Evolutionary conservation across 768 basidiomycete species (phyloP).

Genomic region (Rhodotorula diobovata): DNA sequence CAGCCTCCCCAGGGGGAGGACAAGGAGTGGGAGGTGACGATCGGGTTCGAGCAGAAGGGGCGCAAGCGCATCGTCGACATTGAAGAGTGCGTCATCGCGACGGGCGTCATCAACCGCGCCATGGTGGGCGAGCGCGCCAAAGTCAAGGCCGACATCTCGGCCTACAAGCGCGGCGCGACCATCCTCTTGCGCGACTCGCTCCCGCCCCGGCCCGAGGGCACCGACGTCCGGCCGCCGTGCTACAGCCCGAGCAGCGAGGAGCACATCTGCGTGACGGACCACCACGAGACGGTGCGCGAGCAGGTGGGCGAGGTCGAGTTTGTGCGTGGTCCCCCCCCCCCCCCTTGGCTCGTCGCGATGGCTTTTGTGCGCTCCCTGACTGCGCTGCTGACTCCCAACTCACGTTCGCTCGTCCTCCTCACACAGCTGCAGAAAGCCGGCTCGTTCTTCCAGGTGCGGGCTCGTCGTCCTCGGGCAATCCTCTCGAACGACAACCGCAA

Average conservation of each 20-base stretch:
- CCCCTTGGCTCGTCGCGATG: too few species aligned
- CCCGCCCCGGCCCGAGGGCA: constrained; percentile 37
- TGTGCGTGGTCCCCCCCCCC: constrained; percentile 51
- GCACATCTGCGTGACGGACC: constrained; percentile 78
- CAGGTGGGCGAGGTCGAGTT: constrained; percentile 74
- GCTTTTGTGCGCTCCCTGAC: too few species aligned
- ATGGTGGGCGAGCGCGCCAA: constrained; percentile 60
- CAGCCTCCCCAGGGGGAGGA: constrained; percentile 23
- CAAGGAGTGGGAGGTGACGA: constrained; percentile 61
- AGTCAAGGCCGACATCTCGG: constrained; percentile 71
- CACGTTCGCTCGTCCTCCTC: too few species aligned
- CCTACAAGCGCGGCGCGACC: constrained; percentile 82
- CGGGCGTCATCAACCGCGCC: constrained; percentile 68
- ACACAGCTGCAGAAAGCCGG: constrained; percentile 60
- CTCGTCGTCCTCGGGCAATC: constrained; percentile 43
- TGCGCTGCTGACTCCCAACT: too few species aligned
- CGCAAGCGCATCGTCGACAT: constrained; percentile 77
- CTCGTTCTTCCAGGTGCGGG: constrained; percentile 65
- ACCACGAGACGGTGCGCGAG: constrained; percentile 74
- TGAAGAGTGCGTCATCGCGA: constrained; percentile 61
- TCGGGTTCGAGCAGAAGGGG: constrained; percentile 82
- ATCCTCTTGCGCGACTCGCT: constrained; percentile 84
- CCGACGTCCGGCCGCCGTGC: constrained; percentile 24
- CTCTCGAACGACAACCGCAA: too few species aligned
- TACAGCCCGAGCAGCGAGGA: constrained; percentile 37